Base-by-base conservation (phyloP, 1,139 yeast genomes). In the Suhomyces choctaworum region DNA sequence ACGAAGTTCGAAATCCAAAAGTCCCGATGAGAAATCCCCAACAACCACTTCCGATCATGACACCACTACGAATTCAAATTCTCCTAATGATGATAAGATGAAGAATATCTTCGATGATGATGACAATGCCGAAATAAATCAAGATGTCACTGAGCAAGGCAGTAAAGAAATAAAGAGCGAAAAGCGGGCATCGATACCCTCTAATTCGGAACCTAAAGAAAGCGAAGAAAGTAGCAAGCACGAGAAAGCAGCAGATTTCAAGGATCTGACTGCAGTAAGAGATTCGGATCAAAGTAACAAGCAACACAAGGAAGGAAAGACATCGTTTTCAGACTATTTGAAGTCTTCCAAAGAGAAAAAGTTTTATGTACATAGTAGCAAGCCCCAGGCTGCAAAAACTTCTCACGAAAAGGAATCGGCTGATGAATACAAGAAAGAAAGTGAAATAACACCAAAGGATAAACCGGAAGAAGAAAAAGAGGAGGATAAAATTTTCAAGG, bases 21-120 rank as follows among this genome's bases (percentile, higher is more conserved):
- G 29, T 15, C 28, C 22, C 8, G 25, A 25, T 3, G 35, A 25
- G 5, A 11, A 15, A 16, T n/a, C 31, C 9, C 12, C 24, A 8
- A 24, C 32, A 8, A 41, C 40, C 21, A 43, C 29, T 26, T 33
- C 29, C 8, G 8, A 6, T 17, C 20, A 17, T 8, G 6, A 6
- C n/a, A 30, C 25, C 12, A 9, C 17, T 10, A 7, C 25, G 16
- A 22, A 15, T 16, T 12, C 22, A 7, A 21, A 15, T 11, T 9
- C 28, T 15, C n/a, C 13, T 12, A 27, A 17, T 17, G 16, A 29
- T 22, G 36, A 41, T 2, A 47, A 46, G 24, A 33, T 46, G 25
- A 32, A 34, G 14, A 46, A 45, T 34, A 36, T 48, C 9, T 48
- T 48, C 37, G 51, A 48, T 25, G 51, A 47, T 22, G 51, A 46